Base-by-base conservation (phyloP, 2,329 filamentous ascomycete genomes). In the Ophiocordyceps camponoti-leonardi region DNA sequence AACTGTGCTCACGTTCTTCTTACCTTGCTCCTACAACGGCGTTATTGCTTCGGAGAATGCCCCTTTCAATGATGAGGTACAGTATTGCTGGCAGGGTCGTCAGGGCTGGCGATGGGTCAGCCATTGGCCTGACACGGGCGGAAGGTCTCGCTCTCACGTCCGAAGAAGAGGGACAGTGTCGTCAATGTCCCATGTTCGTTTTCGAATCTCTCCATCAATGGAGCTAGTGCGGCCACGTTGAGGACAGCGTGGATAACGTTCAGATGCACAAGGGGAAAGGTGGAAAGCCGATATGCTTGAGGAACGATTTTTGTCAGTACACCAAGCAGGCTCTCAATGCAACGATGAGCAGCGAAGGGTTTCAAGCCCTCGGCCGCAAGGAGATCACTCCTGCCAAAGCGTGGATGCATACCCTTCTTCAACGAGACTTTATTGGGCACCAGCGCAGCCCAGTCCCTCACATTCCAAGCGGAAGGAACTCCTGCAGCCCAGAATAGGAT, bases 131-230 rank as follows among this genome's bases (percentile, higher is more conserved):
- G n/a, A n/a, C 5, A 14, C 16, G 12, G 19, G 49, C 40, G 20
- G 8, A 31, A 20, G 12, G 20, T 22, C 16, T 20, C 23, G 11
- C n/a, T 74, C 87, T 69, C 71, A 94, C 87, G 88, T 47, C 92
- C 92, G 56, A 92, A 77, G 61, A 96, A 95, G 45, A 96, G 70
- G 33, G 85, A 77, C 50, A 94, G 61, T n/a, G 86, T 83, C 23
- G 86, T 86, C 57, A 96, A 68, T 8, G 90, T 96, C 45, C 92
- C 92, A 62, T 93, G 80, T 61, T 95, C 90, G 50, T 77, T 75
- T 67, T 98, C 92, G 62, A 96, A 98, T 49, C 88, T 77, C 64
- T 95, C 90, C 61, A 98, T 67, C 44, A 98, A 69, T n/a, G 92
- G 92, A 37, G 81, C 80, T 50, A 96, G 62, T 20, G 86, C 84